Base-by-base conservation (phyloP, 352 stramenopile species). In the Globisporangium spiculum region DNA sequence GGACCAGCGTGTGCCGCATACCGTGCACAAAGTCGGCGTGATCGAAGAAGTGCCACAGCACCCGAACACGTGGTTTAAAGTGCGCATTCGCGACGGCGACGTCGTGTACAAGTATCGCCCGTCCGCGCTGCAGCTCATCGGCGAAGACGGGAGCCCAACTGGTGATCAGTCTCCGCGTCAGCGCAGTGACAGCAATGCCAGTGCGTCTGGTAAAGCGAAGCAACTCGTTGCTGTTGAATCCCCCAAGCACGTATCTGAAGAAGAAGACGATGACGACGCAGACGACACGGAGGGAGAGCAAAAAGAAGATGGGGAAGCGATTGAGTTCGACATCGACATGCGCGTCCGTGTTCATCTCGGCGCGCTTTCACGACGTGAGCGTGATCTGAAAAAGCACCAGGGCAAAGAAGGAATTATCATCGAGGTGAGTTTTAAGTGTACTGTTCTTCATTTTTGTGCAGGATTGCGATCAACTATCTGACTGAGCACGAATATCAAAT, bases 71-170 rank as follows among this genome's bases (percentile, higher is more conserved):
- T 96, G 88, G 88, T 93, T 92, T 66, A 90, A 86, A 66, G 88
- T 96, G 67, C 80, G 88, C 6, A 93, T 96, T 38, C 78, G 80
- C 20, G 84, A 94, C 53, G 84, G 84, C 38, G 86, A 96, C 27
- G 86, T 96, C n/a, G 83, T 93, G 65, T 94, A 94, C 76, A 96
- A 93, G 71, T 96, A 94, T 72, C 79, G 88, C 7, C 81, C 86
- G 59, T 96, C 88, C 9, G 88, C 86, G 22, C 63, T 96, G 27
- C 75, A 90, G 62, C 70, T 90, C 27, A 64, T 93, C 20, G 59
- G 67, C n/a, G 41, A 24, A 14, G 59, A 22, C 7, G 24, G 26
- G 16, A 55, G 48, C 7, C 57, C 58, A 4, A 41, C n/a, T 56
- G 48, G 32, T 7, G 38, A 41, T 26, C 59, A 67, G 36, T 64